These are phyloP conservation scores for Takashimella koratensis DNA, from an alignment of 1,284 basidiomycete genomes.

Conservation along the genomic window DNA sequence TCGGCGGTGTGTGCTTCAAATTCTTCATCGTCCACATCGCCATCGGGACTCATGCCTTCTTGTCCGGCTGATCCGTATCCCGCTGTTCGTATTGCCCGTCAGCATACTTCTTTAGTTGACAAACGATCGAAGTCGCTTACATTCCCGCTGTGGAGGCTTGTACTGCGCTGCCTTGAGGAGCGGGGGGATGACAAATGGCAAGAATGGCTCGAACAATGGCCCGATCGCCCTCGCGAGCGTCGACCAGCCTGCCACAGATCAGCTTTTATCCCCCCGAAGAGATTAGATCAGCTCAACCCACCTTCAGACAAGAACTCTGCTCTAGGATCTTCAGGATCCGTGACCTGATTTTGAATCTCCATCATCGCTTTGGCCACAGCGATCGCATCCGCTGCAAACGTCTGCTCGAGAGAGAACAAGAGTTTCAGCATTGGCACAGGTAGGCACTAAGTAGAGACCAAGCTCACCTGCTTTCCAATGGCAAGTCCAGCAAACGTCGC, in stretches of 20 bases:
- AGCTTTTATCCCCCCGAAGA: too few species aligned
- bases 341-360: slow-evolving; percentile 65
- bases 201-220: slow-evolving; percentile 74
- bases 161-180: slow-evolving; percentile 68
- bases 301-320: slow-evolving; percentile 33
- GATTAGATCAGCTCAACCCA: slow-evolving; percentile 19
- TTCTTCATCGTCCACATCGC: slow-evolving; percentile 49
- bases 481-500: slow-evolving; percentile 77
- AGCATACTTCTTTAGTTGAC: slow-evolving; percentile 42
- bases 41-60: slow-evolving; percentile 53
- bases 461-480: slow-evolving; percentile 55
- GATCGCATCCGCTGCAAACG: slow-evolving; percentile 70
- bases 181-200: slow-evolving; percentile 74
- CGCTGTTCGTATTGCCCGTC: slow-evolving; percentile 49
- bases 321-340: slow-evolving; percentile 29
- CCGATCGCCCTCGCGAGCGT: slow-evolving; percentile 51
- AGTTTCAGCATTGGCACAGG: slow-evolving; percentile 6
- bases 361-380: slow-evolving; percentile 68
- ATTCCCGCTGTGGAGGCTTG: slow-evolving; percentile 53
- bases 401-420: slow-evolving; percentile 52
- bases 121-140: slow-evolving; percentile 4
- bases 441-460: neutral
- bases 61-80: neutral
- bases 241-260: slow-evolving; percentile 5
- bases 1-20: slow-evolving; percentile 56